Evolutionary conservation across 495 filamentous ascomycete genomes (phyloP).

Genomic region (Penicillium flavigenum): DNA sequence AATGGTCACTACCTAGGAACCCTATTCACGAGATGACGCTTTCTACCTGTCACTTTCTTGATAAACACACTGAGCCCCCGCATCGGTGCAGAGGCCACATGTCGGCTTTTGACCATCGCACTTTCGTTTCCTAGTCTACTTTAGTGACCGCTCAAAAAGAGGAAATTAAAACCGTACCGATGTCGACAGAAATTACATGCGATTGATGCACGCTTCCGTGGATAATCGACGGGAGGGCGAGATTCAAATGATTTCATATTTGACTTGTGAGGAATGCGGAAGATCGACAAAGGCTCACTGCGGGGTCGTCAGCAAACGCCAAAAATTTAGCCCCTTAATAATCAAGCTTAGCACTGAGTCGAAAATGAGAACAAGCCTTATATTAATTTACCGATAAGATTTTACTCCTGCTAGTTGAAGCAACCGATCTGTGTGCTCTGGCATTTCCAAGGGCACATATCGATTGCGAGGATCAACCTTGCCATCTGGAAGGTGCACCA

Average conservation of each 20-base stretch:
- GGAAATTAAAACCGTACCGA: conserved; percentile 9
- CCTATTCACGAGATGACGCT: not conserved
- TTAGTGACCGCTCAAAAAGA: not conserved
- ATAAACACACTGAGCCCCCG: conserved; percentile 23
- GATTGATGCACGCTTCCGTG: conserved; percentile 24
- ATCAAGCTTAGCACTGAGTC: not conserved
- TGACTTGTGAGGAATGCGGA: not conserved
- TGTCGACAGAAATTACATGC: conserved; percentile 26
- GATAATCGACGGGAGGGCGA: conserved; percentile 14
- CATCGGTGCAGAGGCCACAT: conserved; percentile 21
- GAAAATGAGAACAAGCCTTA: not conserved
- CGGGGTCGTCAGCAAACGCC: conserved; percentile 11
- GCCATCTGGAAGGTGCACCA: conserved; percentile 27
- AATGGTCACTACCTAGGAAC: conserved; percentile 7
- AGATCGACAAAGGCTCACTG: conserved; percentile 4
- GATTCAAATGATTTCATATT: conserved; percentile 12
- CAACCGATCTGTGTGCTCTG: conserved; percentile 31
- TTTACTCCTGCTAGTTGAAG: conserved; percentile 37
- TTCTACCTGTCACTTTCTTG: conserved; percentile 24
- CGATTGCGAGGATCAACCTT: conserved; percentile 35
- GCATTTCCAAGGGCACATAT: conserved; percentile 33
- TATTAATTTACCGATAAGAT: conserved; percentile 22
- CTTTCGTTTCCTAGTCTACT: conserved; percentile 20
- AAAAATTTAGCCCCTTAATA: conserved; percentile 8
- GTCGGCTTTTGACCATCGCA: conserved; percentile 23